Conservation (phyloP, 1,284 basidiomycete genomes). For the Cryptococcus jaspeensis region DNA sequence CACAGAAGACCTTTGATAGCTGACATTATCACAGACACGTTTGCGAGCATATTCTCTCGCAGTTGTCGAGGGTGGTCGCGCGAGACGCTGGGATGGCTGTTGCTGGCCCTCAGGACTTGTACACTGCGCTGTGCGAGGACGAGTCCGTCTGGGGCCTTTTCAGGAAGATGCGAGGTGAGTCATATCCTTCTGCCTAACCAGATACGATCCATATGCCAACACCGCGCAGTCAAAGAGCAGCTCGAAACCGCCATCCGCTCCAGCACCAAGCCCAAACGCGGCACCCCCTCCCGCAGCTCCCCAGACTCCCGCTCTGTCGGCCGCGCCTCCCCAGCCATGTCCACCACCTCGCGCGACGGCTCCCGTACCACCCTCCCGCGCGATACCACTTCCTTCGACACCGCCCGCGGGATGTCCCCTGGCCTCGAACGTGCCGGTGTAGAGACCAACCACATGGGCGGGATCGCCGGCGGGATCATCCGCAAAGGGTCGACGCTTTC, state of each 20-base stretch:
- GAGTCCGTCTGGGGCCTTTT: constrained; percentile 77
- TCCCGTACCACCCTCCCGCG: not conserved
- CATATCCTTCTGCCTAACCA: not conserved
- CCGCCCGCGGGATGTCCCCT: not conserved
- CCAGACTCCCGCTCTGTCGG: constrained; percentile 8
- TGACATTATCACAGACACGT: constrained; percentile 60
- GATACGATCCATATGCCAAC: not conserved
- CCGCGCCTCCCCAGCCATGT: constrained; percentile 12
- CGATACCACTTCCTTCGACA: constrained; percentile 4
- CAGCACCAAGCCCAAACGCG: constrained; percentile 12
- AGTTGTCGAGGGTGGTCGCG: constrained; percentile 75
- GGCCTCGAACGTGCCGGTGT: constrained; percentile 11
- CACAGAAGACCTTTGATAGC: not conserved
- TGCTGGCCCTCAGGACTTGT: constrained; percentile 75
- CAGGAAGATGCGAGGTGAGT: constrained; percentile 76
- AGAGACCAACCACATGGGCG: constrained; percentile 13
- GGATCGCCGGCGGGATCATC: constrained; percentile 10
- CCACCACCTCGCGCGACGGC: constrained; percentile 13
- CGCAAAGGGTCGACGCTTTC: constrained; percentile 17
- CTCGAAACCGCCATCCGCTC: constrained; percentile 30
- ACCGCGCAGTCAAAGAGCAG: constrained; percentile 27
- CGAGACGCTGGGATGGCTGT: constrained; percentile 70
- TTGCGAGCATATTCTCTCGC: constrained; percentile 61
- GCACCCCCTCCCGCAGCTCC: constrained; percentile 10
- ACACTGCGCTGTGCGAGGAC: constrained; percentile 82